A percentile compares a stretch with the other conserved stretches of the same genome.
Evolutionary conservation across 139 green algal genomes (phyloP).

Genomic region (Closterium sp.): DNA sequence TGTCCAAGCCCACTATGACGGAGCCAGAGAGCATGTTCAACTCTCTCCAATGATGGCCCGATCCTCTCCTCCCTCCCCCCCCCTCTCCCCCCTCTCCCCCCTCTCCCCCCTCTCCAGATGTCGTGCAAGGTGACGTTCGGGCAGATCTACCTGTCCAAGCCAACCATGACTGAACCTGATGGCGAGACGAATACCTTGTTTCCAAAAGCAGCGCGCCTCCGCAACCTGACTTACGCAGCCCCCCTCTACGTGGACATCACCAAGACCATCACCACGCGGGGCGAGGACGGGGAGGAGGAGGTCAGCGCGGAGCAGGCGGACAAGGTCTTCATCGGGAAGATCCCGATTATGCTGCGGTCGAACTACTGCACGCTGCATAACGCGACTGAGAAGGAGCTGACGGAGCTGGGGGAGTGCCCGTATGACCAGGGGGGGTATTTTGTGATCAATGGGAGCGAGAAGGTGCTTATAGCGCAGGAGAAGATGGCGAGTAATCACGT

Average conservation of each 20-base stretch:
- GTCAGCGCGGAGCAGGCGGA: conserved; percentile 57
- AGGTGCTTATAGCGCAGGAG: conserved; percentile 99
- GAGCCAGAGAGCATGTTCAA: conserved; percentile 60
- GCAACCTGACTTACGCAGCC: conserved; percentile 96
- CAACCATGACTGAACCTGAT: conserved; percentile 88
- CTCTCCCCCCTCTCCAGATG: conserved; percentile 2
- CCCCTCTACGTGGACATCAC: conserved; percentile 91
- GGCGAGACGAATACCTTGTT: conserved; percentile 87
- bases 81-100: too few relatives aligned
- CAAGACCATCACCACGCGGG: conserved; percentile 68
- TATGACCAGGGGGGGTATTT: conserved; percentile 99
- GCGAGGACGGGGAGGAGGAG: conserved; percentile 58
- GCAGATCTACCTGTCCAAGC: conserved; percentile 94
- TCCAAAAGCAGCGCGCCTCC: conserved; percentile 89
- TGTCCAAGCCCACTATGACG: conserved; percentile 86
- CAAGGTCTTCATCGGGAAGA: conserved; percentile 94
- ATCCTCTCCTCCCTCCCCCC: too few relatives aligned
- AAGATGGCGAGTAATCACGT: conserved; percentile 97
- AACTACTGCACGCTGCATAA: conserved; percentile 86
- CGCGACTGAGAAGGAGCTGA: conserved; percentile 78
- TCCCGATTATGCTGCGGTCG: conserved; percentile 97
- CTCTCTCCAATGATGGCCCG: background rate
- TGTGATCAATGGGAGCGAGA: conserved; percentile 97
- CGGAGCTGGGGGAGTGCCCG: conserved; percentile 89
- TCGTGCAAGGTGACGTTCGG: conserved; percentile 78